Evolutionary conservation across 2,329 filamentous ascomycete species (phyloP).

Genomic region (Myriosclerotinia scirpicola): DNA sequence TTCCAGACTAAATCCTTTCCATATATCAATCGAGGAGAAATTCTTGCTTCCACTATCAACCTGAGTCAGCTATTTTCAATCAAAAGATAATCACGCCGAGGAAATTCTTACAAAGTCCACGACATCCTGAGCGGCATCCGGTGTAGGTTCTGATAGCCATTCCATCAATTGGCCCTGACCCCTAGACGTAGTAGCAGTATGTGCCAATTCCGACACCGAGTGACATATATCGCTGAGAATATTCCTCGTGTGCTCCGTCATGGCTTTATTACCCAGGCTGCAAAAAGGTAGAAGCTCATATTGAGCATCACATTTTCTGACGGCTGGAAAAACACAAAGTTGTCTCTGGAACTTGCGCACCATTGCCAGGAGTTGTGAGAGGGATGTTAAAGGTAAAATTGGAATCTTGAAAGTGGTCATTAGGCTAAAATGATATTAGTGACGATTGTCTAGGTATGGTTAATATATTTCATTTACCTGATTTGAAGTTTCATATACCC

Average conservation of each 20-base stretch:
- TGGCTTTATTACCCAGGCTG: constrained; percentile 31
- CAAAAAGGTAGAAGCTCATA: constrained; percentile 37
- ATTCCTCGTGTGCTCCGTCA: constrained; percentile 40
- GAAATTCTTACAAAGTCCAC: constrained; percentile 33
- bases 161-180: constrained; percentile 33
- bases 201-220: constrained; percentile 35
- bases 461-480: constrained; percentile 28
- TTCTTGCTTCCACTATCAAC: constrained; percentile 19
- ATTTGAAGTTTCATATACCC: constrained; percentile 38
- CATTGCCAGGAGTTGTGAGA: constrained; percentile 31
- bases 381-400: constrained; percentile 35
- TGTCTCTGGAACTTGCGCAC: constrained; percentile 37
- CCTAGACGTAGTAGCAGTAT: constrained; percentile 32
- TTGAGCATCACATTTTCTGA: constrained; percentile 23
- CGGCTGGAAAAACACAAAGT: constrained; percentile 25
- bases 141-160: constrained; percentile 31
- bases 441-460: not conserved
- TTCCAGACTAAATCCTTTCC: not conserved
- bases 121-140: constrained; percentile 32
- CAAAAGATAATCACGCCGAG: not conserved
- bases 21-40: constrained; percentile 26
- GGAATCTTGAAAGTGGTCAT: constrained; percentile 37
- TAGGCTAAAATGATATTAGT: constrained; percentile 32
- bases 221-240: constrained; percentile 39
- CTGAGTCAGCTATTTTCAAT: not conserved